Conservation (phyloP, 306 rosid species). For the Lupinus albus region DNA sequence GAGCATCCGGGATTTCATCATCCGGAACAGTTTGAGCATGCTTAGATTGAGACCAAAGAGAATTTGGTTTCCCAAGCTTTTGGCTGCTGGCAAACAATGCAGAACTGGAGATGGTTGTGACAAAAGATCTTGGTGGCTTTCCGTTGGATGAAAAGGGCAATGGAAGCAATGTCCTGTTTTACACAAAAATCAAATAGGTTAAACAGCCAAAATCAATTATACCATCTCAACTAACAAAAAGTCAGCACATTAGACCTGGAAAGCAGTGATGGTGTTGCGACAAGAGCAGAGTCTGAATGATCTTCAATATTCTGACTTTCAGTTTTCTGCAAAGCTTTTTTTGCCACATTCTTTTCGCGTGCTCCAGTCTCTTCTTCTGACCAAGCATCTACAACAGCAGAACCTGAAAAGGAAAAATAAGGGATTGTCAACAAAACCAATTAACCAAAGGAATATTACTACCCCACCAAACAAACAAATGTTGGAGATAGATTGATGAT, state of each 20-base stretch:
- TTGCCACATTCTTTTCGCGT: conserved; percentile 48
- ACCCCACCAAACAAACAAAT: neutral
- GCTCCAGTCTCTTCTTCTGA: conserved; percentile 69
- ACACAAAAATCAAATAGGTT: conserved; percentile 21
- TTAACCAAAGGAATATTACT: conserved; percentile 1
- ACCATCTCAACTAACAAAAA: conserved; percentile 27
- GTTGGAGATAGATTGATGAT: neutral
- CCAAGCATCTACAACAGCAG: conserved; percentile 55
- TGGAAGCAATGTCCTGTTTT: conserved; percentile 55
- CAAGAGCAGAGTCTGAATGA: conserved; percentile 51
- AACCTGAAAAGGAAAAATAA: conserved; percentile 53
- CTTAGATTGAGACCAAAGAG: conserved; percentile 57
- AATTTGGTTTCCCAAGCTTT: conserved; percentile 55
- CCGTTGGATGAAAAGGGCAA: conserved; percentile 69
- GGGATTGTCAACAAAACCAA: conserved; percentile 3
- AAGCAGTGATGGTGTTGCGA: conserved; percentile 63
- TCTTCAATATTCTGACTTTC: conserved; percentile 64
- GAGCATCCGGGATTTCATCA: conserved; percentile 66
- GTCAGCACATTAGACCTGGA: conserved; percentile 57
- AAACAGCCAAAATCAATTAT: neutral
- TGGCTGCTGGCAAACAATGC: conserved; percentile 53
- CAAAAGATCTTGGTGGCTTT: conserved; percentile 67
- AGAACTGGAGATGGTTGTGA: conserved; percentile 60
- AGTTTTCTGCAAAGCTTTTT: conserved; percentile 52
- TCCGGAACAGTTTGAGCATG: conserved; percentile 47